Evolutionary conservation across 495 filamentous ascomycete species (phyloP).

Genomic region (Aspergillus diversus): DNA sequence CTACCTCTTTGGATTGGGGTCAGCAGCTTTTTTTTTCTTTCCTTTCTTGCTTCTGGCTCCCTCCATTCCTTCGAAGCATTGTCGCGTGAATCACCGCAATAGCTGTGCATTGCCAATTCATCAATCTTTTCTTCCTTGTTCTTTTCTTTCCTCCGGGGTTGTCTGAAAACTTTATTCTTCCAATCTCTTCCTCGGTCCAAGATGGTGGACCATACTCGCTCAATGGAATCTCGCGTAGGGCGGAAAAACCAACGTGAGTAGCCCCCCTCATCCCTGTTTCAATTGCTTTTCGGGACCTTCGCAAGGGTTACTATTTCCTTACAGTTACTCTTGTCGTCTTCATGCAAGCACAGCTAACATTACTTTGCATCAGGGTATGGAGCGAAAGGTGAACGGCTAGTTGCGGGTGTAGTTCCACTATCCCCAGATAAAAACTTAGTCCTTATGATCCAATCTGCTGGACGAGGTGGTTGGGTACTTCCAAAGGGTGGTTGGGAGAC

Average conservation of each 20-base stretch:
- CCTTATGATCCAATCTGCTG: slow-evolving; percentile 88
- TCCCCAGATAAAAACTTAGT: slow-evolving; percentile 77
- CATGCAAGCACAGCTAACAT: slow-evolving; percentile 20
- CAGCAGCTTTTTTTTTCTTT: slow-evolving; percentile 16
- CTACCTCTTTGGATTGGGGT: slow-evolving; percentile 10
- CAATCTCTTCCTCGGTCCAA: slow-evolving; percentile 20
- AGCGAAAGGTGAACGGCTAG: slow-evolving; percentile 87
- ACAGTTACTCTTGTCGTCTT: neutral
- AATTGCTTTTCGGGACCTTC: no score
- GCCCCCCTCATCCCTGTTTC: neutral
- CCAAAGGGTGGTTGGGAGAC: slow-evolving; percentile 98
- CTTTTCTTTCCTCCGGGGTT: slow-evolving; percentile 13
- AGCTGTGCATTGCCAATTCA: slow-evolving; percentile 13
- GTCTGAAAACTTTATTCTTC: slow-evolving; percentile 11
- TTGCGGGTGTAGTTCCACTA: slow-evolving; percentile 90
- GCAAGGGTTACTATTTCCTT: no score
- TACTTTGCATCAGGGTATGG: slow-evolving; percentile 72
- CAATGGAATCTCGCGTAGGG: slow-evolving; percentile 78
- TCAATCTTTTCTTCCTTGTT: slow-evolving; percentile 18
- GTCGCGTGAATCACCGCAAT: slow-evolving; percentile 20
- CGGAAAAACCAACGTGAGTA: slow-evolving; percentile 80
- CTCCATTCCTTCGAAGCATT: slow-evolving; percentile 23
- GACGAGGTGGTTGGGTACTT: slow-evolving; percentile 89
- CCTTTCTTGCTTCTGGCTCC: slow-evolving; percentile 8
- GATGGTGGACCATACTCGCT: slow-evolving; percentile 63